These are phyloP conservation scores for Cardamine resedifolia DNA, from an alignment of 345 rosid genomes.

Conservation along the genomic window DNA sequence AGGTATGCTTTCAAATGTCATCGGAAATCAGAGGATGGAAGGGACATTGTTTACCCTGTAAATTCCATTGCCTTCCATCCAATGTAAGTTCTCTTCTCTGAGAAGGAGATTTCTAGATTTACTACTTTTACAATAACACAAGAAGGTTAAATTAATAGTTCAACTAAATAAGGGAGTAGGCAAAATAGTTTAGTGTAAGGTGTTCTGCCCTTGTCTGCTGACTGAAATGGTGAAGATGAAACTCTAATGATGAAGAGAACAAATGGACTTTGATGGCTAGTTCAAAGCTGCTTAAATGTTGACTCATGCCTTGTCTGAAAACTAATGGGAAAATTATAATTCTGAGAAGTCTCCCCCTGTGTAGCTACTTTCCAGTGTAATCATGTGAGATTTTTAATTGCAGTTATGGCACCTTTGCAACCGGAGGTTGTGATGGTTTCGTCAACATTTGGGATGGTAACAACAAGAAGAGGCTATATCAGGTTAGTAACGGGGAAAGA, in stretches of 20 bases:
- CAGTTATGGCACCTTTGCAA: slow-evolving; percentile 99
- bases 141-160: background rate
- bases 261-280: background rate
- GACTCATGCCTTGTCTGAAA: background rate
- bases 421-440: slow-evolving; percentile 99
- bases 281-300: background rate
- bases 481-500: slow-evolving; percentile 47
- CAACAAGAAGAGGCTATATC: slow-evolving; percentile 98
- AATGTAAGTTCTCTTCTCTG: slow-evolving; percentile 64
- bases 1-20: slow-evolving; percentile 99
- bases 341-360: background rate
- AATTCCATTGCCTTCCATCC: slow-evolving; percentile 98
- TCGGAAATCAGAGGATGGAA: slow-evolving; percentile 95
- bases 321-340: background rate
- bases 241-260: background rate
- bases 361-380: background rate
- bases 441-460: slow-evolving; percentile 98
- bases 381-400: slow-evolving; percentile 29
- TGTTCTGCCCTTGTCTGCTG: background rate
- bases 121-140: background rate
- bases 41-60: slow-evolving; percentile 92
- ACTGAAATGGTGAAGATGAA: background rate
- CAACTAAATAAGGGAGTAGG: background rate
- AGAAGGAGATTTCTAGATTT: slow-evolving; percentile 2
- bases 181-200: background rate